Base-by-base conservation (phyloP, 176 grass and related monocot genomes). In the Tillandsia fasciculata region DNA sequence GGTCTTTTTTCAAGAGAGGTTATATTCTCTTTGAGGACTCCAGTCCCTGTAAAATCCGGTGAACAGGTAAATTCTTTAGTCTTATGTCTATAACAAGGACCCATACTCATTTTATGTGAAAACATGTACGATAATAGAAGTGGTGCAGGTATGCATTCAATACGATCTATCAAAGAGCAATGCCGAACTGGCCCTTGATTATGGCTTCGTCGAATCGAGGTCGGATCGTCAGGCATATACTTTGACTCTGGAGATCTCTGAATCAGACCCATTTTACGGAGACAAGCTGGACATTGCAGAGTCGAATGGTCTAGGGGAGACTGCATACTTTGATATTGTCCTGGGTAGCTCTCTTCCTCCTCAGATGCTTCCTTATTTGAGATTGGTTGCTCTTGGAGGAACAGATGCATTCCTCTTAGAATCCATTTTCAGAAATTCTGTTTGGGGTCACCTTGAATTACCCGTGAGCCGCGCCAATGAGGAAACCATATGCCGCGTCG, bases 261-360 rank as follows among this genome's bases (percentile, higher is more conserved):
- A 99, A 80, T 88, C 90, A 50, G 90, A 99, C 75, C 84, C 87
- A 64, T 99, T 99, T 72, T 90, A 93, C 77, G 94, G 67, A 53
- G 90, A 99, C 74, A 99, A 99, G 53, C 78, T 93, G 10, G 87
- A 93, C 69, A 90, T 99, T 79, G 94, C 89, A 63, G 90, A 99
- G 70, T 68, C 83, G 69, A 93, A 93, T 66, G 90, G 87, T 63
- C 69, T 99, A 66, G 82, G 74, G 47, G 90, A 99, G 61, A 87
- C 69, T 27, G 89, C 89, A 23, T 99, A 93, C 77, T 99, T 99
- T 1, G 94, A 99, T 52, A 12, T 99, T 58, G 74, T 87, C 65
- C 85, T 83, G 3, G 57, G 87, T 17, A 70, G 82, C 72, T 65
- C 72, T 74, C 84, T 93, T 78, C 82, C 94, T 49, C 73, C 89